Conservation (phyloP, 2,329 filamentous ascomycete genomes). For the Hymenoscyphus infarciens region DNA sequence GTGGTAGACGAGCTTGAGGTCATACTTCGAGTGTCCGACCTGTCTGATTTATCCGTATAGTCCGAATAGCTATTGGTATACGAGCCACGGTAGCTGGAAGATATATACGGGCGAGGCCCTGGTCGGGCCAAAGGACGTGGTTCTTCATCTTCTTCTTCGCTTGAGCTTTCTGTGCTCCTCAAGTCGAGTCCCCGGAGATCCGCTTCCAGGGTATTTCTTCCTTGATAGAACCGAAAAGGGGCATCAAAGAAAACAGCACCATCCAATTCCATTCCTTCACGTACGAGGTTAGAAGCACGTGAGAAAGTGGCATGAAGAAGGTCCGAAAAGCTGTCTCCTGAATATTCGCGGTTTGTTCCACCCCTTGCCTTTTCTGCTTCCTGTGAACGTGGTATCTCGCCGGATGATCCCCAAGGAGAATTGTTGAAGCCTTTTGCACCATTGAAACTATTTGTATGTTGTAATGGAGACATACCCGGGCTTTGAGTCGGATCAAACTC, state of each 20-base stretch:
- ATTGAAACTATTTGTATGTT: conserved; percentile 16
- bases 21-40: neutral
- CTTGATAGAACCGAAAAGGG: conserved; percentile 26
- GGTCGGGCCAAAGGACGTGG: conserved; percentile 11
- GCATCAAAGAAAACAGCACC: conserved; percentile 32
- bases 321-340: conserved; percentile 22
- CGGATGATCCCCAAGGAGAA: conserved; percentile 25
- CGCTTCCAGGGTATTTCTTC: conserved; percentile 24
- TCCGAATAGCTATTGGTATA: neutral
- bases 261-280: conserved; percentile 30
- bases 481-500: neutral
- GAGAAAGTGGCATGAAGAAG: conserved; percentile 27
- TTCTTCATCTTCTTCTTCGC: conserved; percentile 13
- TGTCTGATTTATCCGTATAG: neutral
- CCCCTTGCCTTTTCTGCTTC: neutral
- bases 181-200: conserved; percentile 17
- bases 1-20: neutral
- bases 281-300: conserved; percentile 31
- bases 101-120: conserved; percentile 18
- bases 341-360: conserved; percentile 16
- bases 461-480: conserved; percentile 21
- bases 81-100: neutral
- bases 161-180: conserved; percentile 14
- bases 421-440: conserved; percentile 22
- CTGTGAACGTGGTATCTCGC: conserved; percentile 18